Percentiles rank a stretch among this genome's conserved stretches.
These are phyloP conservation scores for Plasmodium gonderi DNA, from an alignment of 169 alveolate genomes.

Conservation along the genomic window DNA sequence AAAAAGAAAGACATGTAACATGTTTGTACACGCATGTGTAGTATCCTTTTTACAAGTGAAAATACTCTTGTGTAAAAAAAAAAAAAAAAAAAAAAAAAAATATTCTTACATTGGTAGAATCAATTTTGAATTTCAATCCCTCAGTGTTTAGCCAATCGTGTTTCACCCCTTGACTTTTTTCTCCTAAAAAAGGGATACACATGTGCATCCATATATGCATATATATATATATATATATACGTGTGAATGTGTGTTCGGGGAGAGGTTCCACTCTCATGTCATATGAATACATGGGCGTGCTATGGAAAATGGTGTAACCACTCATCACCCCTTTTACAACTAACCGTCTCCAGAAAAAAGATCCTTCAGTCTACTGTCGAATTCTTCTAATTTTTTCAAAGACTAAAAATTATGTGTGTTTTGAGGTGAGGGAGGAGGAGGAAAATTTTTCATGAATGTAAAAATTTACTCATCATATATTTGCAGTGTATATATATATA, in stretches of 20 bases:
- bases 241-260: not conserved
- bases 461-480: too few relatives aligned
- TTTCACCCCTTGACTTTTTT: not conserved
- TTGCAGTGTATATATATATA: too few relatives aligned
- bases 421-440: too few relatives aligned
- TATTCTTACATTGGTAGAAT: conserved; percentile 44
- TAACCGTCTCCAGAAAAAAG: conserved; percentile 27
- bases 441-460: too few relatives aligned
- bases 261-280: not conserved
- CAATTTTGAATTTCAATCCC: conserved; percentile 42
- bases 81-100: not conserved
- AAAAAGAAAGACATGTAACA: not conserved
- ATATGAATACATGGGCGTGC: not conserved
- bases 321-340: not conserved
- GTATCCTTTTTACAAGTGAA: not conserved
- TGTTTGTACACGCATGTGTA: not conserved
- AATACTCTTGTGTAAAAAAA: not conserved
- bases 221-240: not conserved
- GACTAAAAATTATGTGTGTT: too few relatives aligned
- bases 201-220: not conserved
- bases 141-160: conserved; percentile 42
- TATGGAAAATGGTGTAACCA: too few relatives aligned
- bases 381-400: conserved; percentile 40
- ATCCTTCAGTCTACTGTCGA: conserved; percentile 39
- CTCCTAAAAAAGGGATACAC: conserved; percentile 1